Conservation (phyloP, 805 yeast species). For the Metschnikowia similis region DNA sequence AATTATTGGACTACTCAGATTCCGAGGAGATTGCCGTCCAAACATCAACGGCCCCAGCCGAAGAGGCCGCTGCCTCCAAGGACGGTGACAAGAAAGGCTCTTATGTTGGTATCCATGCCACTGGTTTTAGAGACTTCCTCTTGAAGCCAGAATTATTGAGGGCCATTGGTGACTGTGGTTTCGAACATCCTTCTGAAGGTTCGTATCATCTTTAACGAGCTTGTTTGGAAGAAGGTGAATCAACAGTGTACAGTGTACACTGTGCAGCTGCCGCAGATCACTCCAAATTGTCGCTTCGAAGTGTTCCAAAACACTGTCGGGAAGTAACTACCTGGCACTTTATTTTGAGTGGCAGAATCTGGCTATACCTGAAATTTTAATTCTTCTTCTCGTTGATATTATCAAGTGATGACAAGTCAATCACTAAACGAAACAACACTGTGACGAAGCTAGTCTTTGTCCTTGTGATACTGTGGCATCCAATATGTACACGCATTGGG, state of each 20-base stretch:
- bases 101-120: conserved; percentile 96
- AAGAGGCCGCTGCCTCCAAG: conserved; percentile 47
- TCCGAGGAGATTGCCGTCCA: conserved; percentile 88
- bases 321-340: too few relatives aligned
- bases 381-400: too few relatives aligned
- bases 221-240: not conserved
- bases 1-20: conserved; percentile 97
- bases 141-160: conserved; percentile 94
- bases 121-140: conserved; percentile 96
- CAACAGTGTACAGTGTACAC: not conserved
- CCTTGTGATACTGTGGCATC: not conserved
- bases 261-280: too few relatives aligned
- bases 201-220: conserved; percentile 38
- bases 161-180: conserved; percentile 98
- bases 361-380: too few relatives aligned
- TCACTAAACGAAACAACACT: not conserved
- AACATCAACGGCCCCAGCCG: conserved; percentile 46
- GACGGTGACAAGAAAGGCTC: conserved; percentile 89
- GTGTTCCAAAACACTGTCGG: not conserved
- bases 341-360: too few relatives aligned
- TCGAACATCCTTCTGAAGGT: conserved; percentile 99
- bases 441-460: not conserved
- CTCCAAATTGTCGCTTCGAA: not conserved
- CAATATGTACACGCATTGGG: not conserved
- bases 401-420: not conserved